Conservation (phyloP, 495 filamentous ascomycete species). For the Pyronema omphalodes region DNA sequence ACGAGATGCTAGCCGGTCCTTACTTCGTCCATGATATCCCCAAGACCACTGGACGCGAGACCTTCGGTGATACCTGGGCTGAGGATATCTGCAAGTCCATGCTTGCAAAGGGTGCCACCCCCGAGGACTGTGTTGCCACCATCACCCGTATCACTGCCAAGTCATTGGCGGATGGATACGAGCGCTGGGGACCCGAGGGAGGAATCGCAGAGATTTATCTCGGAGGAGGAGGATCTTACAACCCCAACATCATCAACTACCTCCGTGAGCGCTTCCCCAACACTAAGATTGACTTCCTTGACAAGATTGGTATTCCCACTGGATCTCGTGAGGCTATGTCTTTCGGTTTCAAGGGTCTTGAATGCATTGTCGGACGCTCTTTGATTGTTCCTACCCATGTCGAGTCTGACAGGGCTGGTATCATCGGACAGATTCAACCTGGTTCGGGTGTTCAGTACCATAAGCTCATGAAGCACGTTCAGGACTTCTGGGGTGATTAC, state of each 20-base stretch:
- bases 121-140: conserved; percentile 14
- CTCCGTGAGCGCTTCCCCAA: conserved; percentile 17
- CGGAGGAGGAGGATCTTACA: conserved; percentile 23
- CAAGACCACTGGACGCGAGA: conserved; percentile 5
- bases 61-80: conserved; percentile 10
- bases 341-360: conserved; percentile 19
- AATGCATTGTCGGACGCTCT: conserved; percentile 16
- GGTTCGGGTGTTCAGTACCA: conserved; percentile 10
- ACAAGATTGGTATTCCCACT: conserved; percentile 17
- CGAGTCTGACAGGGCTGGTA: conserved; percentile 5
- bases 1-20: conserved; percentile 8
- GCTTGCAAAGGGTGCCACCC: conserved; percentile 7
- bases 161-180: conserved; percentile 11
- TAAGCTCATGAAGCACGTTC: conserved; percentile 9
- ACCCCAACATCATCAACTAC: conserved; percentile 24
- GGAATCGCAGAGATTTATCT: conserved; percentile 23
- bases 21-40: conserved; percentile 13
- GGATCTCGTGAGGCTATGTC: conserved; percentile 16
- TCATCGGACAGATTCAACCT: conserved; percentile 12
- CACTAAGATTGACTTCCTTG: conserved; percentile 15
- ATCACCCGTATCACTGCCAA: conserved; percentile 17
- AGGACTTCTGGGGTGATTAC: conserved; percentile 13
- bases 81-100: conserved; percentile 11
- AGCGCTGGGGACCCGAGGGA: conserved; percentile 10
- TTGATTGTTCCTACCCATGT: conserved; percentile 16